phyloP scores from a whole-genome alignment of 495 filamentous ascomycete genomes.

The Choiromyces venosus region DNA sequence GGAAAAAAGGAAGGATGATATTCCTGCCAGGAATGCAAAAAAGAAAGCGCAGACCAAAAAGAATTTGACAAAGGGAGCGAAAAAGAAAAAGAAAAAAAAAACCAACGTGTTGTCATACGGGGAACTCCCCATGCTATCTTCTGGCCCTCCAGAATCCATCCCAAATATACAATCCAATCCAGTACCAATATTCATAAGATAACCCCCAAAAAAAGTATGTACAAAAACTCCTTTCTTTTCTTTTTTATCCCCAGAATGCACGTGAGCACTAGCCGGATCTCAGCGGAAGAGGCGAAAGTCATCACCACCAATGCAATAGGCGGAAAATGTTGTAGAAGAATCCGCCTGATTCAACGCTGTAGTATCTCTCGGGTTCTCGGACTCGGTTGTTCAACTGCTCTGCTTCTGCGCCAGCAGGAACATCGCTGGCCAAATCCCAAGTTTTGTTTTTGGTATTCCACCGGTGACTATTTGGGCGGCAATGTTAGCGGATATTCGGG shows the following conservation, averaged over 20 bases:
- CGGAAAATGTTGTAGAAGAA: slow-evolving; percentile 39
- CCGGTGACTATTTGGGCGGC: slow-evolving; percentile 20
- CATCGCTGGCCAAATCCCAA: slow-evolving; percentile 33
- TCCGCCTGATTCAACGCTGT: slow-evolving; percentile 34
- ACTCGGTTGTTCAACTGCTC: slow-evolving; percentile 16
- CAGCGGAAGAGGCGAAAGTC: background rate
- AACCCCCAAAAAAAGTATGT: slow-evolving; percentile 33
- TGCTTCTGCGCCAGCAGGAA: slow-evolving; percentile 23
- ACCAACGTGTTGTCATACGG: background rate
- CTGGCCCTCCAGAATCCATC: slow-evolving; percentile 42
- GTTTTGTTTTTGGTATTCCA: slow-evolving; percentile 39
- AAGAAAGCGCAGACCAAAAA: background rate
- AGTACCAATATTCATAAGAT: slow-evolving; percentile 42
- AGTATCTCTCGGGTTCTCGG: slow-evolving; percentile 37
- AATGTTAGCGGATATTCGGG: background rate
- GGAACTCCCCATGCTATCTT: background rate
- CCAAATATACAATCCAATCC: slow-evolving; percentile 40
- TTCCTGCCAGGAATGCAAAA: background rate
- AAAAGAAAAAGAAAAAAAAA: slow-evolving; percentile 14
- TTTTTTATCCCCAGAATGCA: slow-evolving; percentile 5
- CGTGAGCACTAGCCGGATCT: background rate
- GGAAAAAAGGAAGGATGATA: slow-evolving; percentile 1
- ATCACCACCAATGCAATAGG: slow-evolving; percentile 40
- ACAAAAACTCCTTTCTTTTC: slow-evolving; percentile 7
- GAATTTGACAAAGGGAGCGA: slow-evolving; percentile 8